Evolutionary conservation across 768 basidiomycete genomes (phyloP).

Genomic region (Lentinula detonsa): DNA sequence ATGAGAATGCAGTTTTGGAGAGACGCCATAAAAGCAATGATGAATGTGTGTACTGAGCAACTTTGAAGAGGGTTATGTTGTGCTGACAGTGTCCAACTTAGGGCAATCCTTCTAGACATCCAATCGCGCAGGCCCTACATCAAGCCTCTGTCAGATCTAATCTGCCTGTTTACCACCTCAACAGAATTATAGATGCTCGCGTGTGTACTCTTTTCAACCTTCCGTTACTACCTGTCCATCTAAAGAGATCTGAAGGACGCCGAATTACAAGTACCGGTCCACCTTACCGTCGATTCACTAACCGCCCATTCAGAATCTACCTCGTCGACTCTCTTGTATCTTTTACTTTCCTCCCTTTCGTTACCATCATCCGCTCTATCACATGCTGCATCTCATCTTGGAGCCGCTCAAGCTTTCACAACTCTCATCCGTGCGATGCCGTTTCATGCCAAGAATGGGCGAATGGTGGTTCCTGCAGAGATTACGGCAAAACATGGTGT

Average conservation of each 20-base stretch:
- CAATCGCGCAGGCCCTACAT: slow-evolving; percentile 69
- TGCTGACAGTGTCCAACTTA: slow-evolving; percentile 22
- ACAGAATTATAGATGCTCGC: slow-evolving; percentile 79
- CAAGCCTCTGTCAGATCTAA: slow-evolving; percentile 38
- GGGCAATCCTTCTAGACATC: slow-evolving; percentile 75
- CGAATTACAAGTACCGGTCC: slow-evolving; percentile 58
- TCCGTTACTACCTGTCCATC: slow-evolving; percentile 6
- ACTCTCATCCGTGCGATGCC: slow-evolving; percentile 74
- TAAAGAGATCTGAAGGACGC: slow-evolving; percentile 40
- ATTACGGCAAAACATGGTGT: slow-evolving; percentile 75
- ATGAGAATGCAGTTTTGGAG: slow-evolving; percentile 88
- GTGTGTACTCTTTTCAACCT: slow-evolving; percentile 34
- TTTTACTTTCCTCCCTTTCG: slow-evolving; percentile 62
- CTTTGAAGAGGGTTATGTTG: slow-evolving; percentile 7
- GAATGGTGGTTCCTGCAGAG: slow-evolving; percentile 75
- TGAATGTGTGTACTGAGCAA: slow-evolving; percentile 41
- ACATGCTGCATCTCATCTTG: slow-evolving; percentile 80
- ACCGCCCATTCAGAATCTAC: slow-evolving; percentile 76
- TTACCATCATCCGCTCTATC: slow-evolving; percentile 48
- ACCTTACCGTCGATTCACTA: slow-evolving; percentile 63
- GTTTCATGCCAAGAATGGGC: slow-evolving; percentile 66
- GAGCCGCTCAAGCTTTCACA: slow-evolving; percentile 62
- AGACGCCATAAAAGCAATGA: slow-evolving; percentile 66
- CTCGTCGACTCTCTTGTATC: slow-evolving; percentile 71
- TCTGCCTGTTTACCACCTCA: slow-evolving; percentile 60